phyloP scores from a whole-genome alignment of 495 filamentous ascomycete species.

The Patellaria atrata region DNA sequence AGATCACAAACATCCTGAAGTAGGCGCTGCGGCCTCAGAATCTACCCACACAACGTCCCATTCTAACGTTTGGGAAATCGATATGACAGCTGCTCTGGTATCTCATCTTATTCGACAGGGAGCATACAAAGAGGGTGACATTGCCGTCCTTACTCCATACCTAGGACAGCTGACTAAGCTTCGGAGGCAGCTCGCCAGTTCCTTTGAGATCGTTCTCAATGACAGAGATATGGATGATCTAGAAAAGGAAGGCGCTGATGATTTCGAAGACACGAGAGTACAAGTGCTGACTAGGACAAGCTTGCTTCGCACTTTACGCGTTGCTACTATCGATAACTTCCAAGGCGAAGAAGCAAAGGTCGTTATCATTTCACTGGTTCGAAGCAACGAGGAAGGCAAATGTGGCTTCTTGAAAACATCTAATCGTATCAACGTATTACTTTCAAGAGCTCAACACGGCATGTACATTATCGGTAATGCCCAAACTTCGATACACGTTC shows the following conservation, averaged over 20 bases:
- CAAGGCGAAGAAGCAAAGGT: slow-evolving; percentile 68
- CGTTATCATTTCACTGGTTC: slow-evolving; percentile 67
- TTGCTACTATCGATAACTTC: slow-evolving; percentile 82
- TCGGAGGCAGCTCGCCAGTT: slow-evolving; percentile 31
- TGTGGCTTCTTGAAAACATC: slow-evolving; percentile 60
- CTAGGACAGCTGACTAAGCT: slow-evolving; percentile 55
- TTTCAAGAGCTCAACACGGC: slow-evolving; percentile 59
- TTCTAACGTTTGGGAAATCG: slow-evolving; percentile 53
- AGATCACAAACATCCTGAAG: slow-evolving; percentile 48
- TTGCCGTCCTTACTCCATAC: slow-evolving; percentile 72
- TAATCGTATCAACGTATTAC: slow-evolving; percentile 70
- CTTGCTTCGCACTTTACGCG: slow-evolving; percentile 44
- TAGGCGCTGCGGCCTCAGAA: slow-evolving; percentile 24
- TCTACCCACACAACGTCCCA: slow-evolving; percentile 36
- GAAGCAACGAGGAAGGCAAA: slow-evolving; percentile 48
- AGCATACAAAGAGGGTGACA: slow-evolving; percentile 46
- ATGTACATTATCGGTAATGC: slow-evolving; percentile 78
- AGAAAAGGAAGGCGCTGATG: slow-evolving; percentile 34
- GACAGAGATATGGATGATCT: slow-evolving; percentile 54
- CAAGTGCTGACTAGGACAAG: slow-evolving; percentile 29
- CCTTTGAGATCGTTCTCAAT: slow-evolving; percentile 48
- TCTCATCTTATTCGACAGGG: slow-evolving; percentile 62
- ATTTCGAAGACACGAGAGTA: slow-evolving; percentile 2
- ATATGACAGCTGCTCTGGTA: slow-evolving; percentile 51
- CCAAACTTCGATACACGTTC: slow-evolving; percentile 37